Base-by-base conservation (phyloP, 305 asterid species). In the Salvia sclarea region DNA sequence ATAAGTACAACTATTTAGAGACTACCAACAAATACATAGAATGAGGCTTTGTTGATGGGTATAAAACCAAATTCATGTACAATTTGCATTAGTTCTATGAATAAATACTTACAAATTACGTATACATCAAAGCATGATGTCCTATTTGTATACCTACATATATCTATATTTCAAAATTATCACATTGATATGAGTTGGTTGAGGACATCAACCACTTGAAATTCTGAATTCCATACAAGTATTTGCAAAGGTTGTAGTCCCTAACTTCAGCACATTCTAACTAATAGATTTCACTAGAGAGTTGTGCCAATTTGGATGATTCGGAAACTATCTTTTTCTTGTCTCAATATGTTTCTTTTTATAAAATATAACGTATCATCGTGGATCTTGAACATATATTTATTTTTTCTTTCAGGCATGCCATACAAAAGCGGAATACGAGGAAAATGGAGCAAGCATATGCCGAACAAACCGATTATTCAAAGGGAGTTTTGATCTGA, bases 401-500 rank as follows among this genome's bases (percentile, higher is more conserved):
- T 40, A 20, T 52, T 31, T 70, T 63, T 89, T 52, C 20, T 48
- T 38, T 18, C 87, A 91, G 97, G 96, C 97, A 63, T 94, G 96
- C 80, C 99, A 91, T 75, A 91, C 99, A 12, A 94, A 94, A 82
- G 97, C 95, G 18, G 96, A 94, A 76, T 94, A 94, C 12, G 99
- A 94, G 76, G 97, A 94, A 80, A 75, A 60, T 64, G 97, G 98
- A 50, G 94, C 92, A 41, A 90, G 89, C 83, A 87, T 91, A 75
- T 93, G 96, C 83, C 85, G 97, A 28, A 86, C 97, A n/a, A 94
- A 91, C 76, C 97, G 96, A 63, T 88, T 94, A 67, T 94, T 94
- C 73, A 94, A 94, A 77, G 99, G 99, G 52, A 74, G 94, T 90
- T 85, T 71, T 93, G 82, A 90, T 62, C 31, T 52, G 54, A 74